phyloP scores from a whole-genome alignment of 176 grass and related monocot species.

The Saccharum spontaneum region DNA sequence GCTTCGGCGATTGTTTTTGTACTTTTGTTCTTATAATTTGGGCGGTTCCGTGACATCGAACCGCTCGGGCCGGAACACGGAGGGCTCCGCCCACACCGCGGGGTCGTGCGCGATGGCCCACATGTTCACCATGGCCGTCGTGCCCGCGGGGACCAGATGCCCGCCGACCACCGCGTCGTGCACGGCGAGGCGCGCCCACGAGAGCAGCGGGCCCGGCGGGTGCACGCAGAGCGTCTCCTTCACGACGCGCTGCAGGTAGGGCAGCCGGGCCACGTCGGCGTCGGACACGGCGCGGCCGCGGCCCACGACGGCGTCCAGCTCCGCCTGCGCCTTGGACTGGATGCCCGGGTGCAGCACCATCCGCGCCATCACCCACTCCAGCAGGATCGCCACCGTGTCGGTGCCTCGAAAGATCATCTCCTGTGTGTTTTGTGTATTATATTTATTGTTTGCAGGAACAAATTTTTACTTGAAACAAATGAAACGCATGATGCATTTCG shows the following conservation, averaged over 20 bases:
- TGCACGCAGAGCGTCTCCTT: constrained; percentile 73
- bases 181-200: constrained; percentile 69
- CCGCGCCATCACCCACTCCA: constrained; percentile 77
- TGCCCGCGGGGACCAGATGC: constrained; percentile 55
- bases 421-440: not conserved
- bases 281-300: constrained; percentile 32
- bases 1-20: too few species aligned
- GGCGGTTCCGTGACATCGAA: too few species aligned
- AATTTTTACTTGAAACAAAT: not conserved
- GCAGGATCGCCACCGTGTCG: constrained; percentile 60
- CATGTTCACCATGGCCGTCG: constrained; percentile 86
- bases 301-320: constrained; percentile 53
- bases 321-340: constrained; percentile 50
- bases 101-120: constrained; percentile 65
- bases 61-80: constrained; percentile 47
- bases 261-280: constrained; percentile 41
- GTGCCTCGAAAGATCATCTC: constrained; percentile 82
- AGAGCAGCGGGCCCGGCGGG: constrained; percentile 68
- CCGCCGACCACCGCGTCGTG: constrained; percentile 49
- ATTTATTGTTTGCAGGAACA: not conserved
- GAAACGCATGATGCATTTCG: not conserved
- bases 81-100: constrained; percentile 42
- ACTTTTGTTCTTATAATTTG: too few species aligned
- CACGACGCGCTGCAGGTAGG: constrained; percentile 54
- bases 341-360: constrained; percentile 67